These are phyloP conservation scores for Fusarium zealandicum DNA, from an alignment of 2,329 filamentous ascomycete species.

Conservation along the genomic window DNA sequence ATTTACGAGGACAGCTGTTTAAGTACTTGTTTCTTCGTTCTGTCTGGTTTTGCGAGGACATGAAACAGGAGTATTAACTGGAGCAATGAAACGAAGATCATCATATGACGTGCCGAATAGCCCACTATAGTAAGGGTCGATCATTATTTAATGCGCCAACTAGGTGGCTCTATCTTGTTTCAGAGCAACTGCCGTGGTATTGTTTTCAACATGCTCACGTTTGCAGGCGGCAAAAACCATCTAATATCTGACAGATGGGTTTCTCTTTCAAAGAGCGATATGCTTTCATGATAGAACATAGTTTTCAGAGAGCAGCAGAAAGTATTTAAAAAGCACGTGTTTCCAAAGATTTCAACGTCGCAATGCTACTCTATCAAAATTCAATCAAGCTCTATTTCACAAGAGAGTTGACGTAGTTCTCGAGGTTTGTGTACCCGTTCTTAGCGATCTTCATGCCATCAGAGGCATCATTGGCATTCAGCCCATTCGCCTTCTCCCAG, in stretches of 20 bases:
- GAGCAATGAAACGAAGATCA: conserved; percentile 16
- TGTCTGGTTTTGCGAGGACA: background rate
- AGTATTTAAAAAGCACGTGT: too few relatives aligned
- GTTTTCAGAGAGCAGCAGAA: too few relatives aligned
- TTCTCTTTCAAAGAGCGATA: too few relatives aligned
- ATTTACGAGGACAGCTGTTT: background rate
- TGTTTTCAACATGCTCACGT: too few relatives aligned
- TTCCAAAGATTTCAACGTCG: too few relatives aligned
- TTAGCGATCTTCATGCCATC: conserved; percentile 52
- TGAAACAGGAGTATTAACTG: background rate
- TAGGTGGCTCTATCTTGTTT: background rate
- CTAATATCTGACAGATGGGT: too few relatives aligned
- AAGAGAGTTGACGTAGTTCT: conserved; percentile 59
- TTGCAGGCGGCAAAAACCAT: too few relatives aligned
- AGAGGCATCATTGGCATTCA: conserved; percentile 48
- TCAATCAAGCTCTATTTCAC: conserved; percentile 33
- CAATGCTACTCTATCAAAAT: background rate
- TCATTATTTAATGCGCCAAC: conserved; percentile 20
- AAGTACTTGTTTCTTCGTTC: conserved; percentile 1
- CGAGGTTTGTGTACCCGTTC: conserved; percentile 55
- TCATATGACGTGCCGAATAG: conserved; percentile 4
- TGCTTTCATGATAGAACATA: too few relatives aligned
- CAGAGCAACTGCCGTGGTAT: too few relatives aligned
- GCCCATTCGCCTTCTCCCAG: conserved; percentile 54
- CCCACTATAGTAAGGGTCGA: background rate